Evolutionary conservation across 257 asterid species (phyloP), one percentile per base, ranked within the genome.

Genomic region (Nicotiana tomentosiformis): DNA sequence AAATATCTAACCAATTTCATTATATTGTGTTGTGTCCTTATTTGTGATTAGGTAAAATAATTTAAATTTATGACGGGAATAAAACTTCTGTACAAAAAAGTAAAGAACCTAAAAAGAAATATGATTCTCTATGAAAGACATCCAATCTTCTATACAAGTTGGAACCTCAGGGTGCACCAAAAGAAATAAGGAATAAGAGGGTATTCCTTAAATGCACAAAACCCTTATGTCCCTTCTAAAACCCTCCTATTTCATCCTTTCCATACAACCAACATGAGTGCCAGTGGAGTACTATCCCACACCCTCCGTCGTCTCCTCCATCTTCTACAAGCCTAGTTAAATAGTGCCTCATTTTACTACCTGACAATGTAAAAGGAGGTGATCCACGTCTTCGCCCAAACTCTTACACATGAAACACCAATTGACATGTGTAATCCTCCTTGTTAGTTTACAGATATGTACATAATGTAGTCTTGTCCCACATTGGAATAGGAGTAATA

Each of bases 141-240:
- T 14, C 64, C 80, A 74, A 12, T 51, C 46, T 74, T 51, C 62
- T 74, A 74, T 51, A 74, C 62, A 51, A 74, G 16, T 8, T 12
- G 51, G 62, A 58, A 74, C 43, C 80, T 51, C 80, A 14, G 39
- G 78, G 62, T 49, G 51, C 62, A 74, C 23, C 2, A 74, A 10
- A 72, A 46, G 78, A 72, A 69, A 69, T 55, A 39, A 72, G 61
- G 78, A 72, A 60, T n/a, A 60, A 60, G 23, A 46, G 78, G 23
- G 37, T 43, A 11, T 17, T 72, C 49, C 49, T 32, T 58, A 23
- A 46, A 39, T 46, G 4, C 11, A 72, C 78, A 72, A 72, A 72
- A 72, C 14, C 49, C 32, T 32, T 46, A 20, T 70, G 23, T 70
- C 78, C 58, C 11, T 43, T 72, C 46, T 33, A 72, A 29, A 20